Conservation (phyloP, 208 protist genomes). For the Vickermania ingenoplastis region DNA sequence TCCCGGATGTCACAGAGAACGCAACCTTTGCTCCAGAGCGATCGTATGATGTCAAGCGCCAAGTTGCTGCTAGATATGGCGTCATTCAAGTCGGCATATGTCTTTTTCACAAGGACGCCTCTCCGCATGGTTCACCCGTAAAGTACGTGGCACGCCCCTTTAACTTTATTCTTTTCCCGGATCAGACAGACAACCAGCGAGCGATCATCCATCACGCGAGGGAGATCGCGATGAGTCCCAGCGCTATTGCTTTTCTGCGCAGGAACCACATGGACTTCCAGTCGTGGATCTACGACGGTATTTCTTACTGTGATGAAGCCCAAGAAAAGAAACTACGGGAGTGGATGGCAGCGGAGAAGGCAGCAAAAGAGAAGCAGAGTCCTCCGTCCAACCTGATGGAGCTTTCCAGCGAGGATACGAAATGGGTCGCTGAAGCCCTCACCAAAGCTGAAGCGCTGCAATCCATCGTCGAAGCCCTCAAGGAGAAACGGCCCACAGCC, state of each 20-base stretch:
- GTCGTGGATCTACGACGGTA: constrained; percentile 59
- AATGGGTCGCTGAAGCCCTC: constrained; percentile 27
- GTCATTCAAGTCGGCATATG: constrained; percentile 82
- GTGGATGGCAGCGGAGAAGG: constrained; percentile 10
- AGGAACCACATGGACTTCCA: constrained; percentile 76
- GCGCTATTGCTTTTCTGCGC: constrained; percentile 55
- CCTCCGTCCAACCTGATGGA: constrained; percentile 6
- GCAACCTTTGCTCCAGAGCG: constrained; percentile 53
- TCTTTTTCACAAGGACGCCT: constrained; percentile 43
- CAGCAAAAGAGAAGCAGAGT: constrained; percentile 2
- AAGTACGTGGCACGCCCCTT: constrained; percentile 49
- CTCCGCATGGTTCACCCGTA: constrained; percentile 7
- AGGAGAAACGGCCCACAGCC: too few relatives aligned
- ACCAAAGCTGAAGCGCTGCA: constrained; percentile 18
- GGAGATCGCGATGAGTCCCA: constrained; percentile 56
- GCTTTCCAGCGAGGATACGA: constrained; percentile 40
- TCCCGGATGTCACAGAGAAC: constrained; percentile 38
- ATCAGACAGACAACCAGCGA: constrained; percentile 34
- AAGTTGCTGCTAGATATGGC: constrained; percentile 48
- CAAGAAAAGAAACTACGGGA: constrained; percentile 22
- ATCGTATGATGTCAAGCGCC: constrained; percentile 49
- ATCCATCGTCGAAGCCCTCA: constrained; percentile 13
- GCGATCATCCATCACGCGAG: constrained; percentile 14
- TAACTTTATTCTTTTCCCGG: constrained; percentile 71
- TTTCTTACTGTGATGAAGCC: constrained; percentile 32